These are phyloP conservation scores for Aspergillus ellipticus DNA, from an alignment of 495 filamentous ascomycete genomes.

Conservation along the genomic window DNA sequence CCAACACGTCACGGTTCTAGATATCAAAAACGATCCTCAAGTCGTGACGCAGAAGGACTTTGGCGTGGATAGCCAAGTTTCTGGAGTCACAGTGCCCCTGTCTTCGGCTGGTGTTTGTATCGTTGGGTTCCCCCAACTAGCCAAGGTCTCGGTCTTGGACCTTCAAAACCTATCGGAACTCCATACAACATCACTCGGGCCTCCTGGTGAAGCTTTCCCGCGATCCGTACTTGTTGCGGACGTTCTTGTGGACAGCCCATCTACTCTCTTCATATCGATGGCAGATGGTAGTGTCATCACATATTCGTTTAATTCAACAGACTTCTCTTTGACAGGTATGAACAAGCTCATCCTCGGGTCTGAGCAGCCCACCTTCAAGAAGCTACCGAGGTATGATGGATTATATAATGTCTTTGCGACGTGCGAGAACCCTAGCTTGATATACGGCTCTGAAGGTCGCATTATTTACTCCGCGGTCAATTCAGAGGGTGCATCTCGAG, in stretches of 20 bases:
- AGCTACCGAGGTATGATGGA: constrained; percentile 60
- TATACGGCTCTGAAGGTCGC: constrained; percentile 82
- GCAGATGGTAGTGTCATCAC: constrained; percentile 90
- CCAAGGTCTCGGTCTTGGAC: constrained; percentile 66
- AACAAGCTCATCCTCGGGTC: constrained; percentile 85
- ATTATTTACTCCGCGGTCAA: constrained; percentile 96
- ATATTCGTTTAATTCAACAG: constrained; percentile 62
- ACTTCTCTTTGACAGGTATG: constrained; percentile 60
- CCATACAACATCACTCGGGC: constrained; percentile 55
- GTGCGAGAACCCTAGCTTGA: constrained; percentile 88
- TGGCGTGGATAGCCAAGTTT: constrained; percentile 66
- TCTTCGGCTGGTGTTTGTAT: constrained; percentile 55
- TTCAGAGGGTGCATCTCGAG: constrained; percentile 73
- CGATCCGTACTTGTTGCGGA: constrained; percentile 76
- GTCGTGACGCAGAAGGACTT: constrained; percentile 56
- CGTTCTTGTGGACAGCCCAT: constrained; percentile 57
- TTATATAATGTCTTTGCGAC: constrained; percentile 85
- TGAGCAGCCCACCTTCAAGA: constrained; percentile 73
- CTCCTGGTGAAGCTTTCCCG: constrained; percentile 66
- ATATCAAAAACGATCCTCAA: constrained; percentile 54
- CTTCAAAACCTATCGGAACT: constrained; percentile 59
- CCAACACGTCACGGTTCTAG: constrained; percentile 59
- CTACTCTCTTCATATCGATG: constrained; percentile 88
- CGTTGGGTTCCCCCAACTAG: constrained; percentile 79
- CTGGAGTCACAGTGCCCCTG: constrained; percentile 69